Conservation (phyloP, 2,329 filamentous ascomycete genomes). For the Dactylella cylindrospora region DNA sequence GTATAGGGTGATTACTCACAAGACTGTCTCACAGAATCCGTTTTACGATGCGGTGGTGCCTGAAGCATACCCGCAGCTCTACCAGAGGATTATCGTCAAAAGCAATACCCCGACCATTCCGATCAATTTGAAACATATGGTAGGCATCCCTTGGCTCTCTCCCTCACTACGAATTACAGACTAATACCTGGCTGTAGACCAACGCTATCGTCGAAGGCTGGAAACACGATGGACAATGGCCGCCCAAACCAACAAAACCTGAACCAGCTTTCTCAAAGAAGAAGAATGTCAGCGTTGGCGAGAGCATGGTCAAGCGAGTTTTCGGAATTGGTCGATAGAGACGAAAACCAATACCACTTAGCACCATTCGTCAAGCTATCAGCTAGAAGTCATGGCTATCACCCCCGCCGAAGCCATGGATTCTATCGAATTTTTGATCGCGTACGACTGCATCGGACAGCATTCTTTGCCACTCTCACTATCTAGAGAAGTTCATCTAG, state of each 20-base stretch:
- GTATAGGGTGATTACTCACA: too few relatives aligned
- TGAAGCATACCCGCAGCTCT: conserved; percentile 46
- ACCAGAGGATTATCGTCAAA: conserved; percentile 46
- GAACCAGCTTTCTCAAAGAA: conserved; percentile 47
- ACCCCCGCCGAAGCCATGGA: too few relatives aligned
- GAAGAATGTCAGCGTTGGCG: conserved; percentile 36
- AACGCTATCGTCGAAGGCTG: conserved; percentile 48
- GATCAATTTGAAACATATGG: conserved; percentile 47
- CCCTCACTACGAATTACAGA: not conserved
- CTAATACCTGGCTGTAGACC: conserved; percentile 7
- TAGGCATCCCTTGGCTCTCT: conserved; percentile 1
- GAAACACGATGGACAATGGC: conserved; percentile 49
- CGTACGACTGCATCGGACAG: too few relatives aligned
- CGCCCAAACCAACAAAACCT: conserved; percentile 45
- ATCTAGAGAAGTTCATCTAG: too few relatives aligned
- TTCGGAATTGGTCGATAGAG: conserved; percentile 40
- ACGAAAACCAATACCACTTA: not conserved
- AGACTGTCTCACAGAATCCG: conserved; percentile 47
- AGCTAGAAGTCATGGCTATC: too few relatives aligned
- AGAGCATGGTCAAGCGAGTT: conserved; percentile 40
- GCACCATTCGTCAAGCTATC: too few relatives aligned
- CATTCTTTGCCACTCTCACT: too few relatives aligned
- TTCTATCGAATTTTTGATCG: not conserved
- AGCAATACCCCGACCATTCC: conserved; percentile 46
- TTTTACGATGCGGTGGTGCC: conserved; percentile 45